Percentiles rank a stretch among this genome's conserved stretches.
Conservation (phyloP, 1,139 yeast species). For the Saccharomyces hybrid region DNA sequence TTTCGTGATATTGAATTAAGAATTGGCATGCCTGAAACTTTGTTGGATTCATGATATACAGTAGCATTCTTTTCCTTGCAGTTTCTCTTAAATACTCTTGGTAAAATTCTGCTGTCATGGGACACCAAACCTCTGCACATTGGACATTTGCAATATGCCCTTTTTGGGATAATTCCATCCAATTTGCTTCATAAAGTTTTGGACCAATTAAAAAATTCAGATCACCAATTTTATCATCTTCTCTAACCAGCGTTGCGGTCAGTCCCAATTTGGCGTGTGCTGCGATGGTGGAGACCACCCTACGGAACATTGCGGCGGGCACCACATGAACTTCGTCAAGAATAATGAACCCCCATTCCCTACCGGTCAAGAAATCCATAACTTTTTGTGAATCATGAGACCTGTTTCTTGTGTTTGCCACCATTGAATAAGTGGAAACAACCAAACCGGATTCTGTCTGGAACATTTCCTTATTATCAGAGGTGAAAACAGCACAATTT, state of each 20-base stretch:
- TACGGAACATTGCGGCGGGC: constrained; percentile 98
- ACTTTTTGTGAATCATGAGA: constrained; percentile 98
- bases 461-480: constrained; percentile 95
- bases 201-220: constrained; percentile 97
- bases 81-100: constrained; percentile 87
- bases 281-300: constrained; percentile 96
- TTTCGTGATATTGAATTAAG: constrained; percentile 91
- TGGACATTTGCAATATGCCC: constrained; percentile 99
- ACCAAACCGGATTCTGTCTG: constrained; percentile 93
- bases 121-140: constrained; percentile 99
- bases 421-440: constrained; percentile 97
- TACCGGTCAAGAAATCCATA: constrained; percentile 91
- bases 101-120: constrained; percentile 97
- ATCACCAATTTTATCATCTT: constrained; percentile 97
- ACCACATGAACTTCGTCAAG: constrained; percentile 98
- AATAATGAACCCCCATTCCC: constrained; percentile 99
- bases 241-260: constrained; percentile 96
- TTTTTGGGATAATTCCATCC: constrained; percentile 99
- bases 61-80: constrained; percentile 84
- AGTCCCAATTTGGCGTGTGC: constrained; percentile 96
- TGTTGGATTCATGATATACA: constrained; percentile 98
- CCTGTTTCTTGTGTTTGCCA: constrained; percentile 92
- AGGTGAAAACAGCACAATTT: constrained; percentile 93
- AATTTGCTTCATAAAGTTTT: constrained; percentile 93
- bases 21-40: constrained; percentile 98